A percentile compares a stretch with the other conserved stretches of the same genome.
phyloP scores from a whole-genome alignment of 192 early-diverging fungal genomes.

The Coemansia sp. region DNA sequence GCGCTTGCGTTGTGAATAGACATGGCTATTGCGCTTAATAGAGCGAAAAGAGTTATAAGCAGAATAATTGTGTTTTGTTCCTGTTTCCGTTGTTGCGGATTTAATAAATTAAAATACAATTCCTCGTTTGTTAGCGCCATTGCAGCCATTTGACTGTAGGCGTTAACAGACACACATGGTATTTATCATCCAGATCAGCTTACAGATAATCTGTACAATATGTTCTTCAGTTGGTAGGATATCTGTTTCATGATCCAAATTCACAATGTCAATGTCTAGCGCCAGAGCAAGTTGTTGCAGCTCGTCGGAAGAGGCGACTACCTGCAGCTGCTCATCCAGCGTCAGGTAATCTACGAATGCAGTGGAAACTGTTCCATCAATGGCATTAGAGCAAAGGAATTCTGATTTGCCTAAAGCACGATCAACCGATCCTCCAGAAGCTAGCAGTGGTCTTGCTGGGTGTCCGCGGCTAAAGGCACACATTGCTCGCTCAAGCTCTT shows the following conservation, averaged over 20 bases:
- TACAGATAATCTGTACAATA: constrained; percentile 6
- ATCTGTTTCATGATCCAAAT: background rate
- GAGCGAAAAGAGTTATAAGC: too few relatives aligned
- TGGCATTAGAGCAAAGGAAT: constrained; percentile 5
- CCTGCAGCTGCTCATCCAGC: constrained; percentile 24
- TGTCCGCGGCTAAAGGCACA: constrained; percentile 16
- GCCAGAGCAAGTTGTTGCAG: constrained; percentile 12
- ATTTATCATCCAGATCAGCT: constrained; percentile 11
- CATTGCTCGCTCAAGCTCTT: constrained; percentile 29
- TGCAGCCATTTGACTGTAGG: too few relatives aligned
- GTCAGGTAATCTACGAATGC: constrained; percentile 26
- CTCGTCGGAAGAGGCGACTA: constrained; percentile 26
- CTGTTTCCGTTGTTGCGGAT: too few relatives aligned
- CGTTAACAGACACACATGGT: constrained; percentile 13
- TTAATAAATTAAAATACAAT: too few relatives aligned
- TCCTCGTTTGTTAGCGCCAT: too few relatives aligned
- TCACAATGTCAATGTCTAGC: too few relatives aligned
- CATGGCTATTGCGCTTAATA: too few relatives aligned
- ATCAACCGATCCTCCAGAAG: constrained; percentile 2
- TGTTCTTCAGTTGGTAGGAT: background rate
- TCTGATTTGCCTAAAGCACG: constrained; percentile 8
- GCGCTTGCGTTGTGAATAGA: too few relatives aligned
- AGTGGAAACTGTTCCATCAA: constrained; percentile 26
- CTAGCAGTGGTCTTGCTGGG: constrained; percentile 36
- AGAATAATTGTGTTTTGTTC: too few relatives aligned